These are phyloP conservation scores for Conticribra guillardii DNA, from an alignment of 108 stramenopile genomes.

Conservation along the genomic window DNA sequence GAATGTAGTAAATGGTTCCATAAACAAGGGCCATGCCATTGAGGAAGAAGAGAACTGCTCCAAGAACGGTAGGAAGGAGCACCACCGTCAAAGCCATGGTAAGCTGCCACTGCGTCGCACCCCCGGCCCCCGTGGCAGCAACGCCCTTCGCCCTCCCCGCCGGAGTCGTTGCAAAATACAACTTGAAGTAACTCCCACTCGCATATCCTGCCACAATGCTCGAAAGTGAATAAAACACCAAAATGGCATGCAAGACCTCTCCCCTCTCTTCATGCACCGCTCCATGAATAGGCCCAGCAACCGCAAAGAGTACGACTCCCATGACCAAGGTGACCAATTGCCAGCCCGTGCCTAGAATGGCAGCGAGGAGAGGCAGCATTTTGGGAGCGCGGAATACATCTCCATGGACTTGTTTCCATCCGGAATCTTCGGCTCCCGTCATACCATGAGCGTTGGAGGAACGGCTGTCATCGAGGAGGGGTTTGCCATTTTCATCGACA, in stretches of 20 bases:
- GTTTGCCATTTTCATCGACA: conserved; percentile 71
- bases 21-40: conserved; percentile 86
- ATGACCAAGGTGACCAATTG: conserved; percentile 93
- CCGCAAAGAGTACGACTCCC: conserved; percentile 94
- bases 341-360: conserved; percentile 94
- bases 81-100: conserved; percentile 94
- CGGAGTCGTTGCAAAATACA: conserved; percentile 82
- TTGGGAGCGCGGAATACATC: conserved; percentile 96
- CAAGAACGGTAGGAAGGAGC: conserved; percentile 83
- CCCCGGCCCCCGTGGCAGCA: conserved; percentile 36
- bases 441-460: conserved; percentile 26
- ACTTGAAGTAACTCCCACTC: conserved; percentile 91
- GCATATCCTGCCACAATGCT: conserved; percentile 91
- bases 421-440: conserved; percentile 84
- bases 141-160: conserved; percentile 46
- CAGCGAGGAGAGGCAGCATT: conserved; percentile 86
- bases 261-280: conserved; percentile 97
- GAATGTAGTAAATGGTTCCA: conserved; percentile 92
- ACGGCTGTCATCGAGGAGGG: conserved; percentile 45
- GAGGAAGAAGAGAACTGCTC: conserved; percentile 68
- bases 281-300: conserved; percentile 91
- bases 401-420: conserved; percentile 99
- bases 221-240: conserved; percentile 89
- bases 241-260: conserved; percentile 87
- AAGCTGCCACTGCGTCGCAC: conserved; percentile 69